Percentiles rank a stretch among this genome's conserved stretches.
Evolutionary conservation across 202 grass and related monocot species (phyloP).

Genomic region (Tripidium arundinaceum): DNA sequence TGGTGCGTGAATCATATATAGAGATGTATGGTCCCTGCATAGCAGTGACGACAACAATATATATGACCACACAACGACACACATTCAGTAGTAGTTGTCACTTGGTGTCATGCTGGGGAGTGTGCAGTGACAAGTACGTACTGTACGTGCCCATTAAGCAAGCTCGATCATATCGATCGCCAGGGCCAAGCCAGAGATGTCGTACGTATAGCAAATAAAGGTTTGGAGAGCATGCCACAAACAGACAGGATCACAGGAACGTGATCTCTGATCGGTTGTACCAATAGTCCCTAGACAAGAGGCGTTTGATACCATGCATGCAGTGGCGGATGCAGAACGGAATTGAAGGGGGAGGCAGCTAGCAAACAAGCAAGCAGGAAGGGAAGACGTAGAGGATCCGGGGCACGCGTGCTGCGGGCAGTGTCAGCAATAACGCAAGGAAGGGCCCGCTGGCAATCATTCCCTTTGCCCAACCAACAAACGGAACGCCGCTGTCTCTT

Average conservation of each 20-base stretch:
- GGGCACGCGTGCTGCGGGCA: constrained; percentile 42
- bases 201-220: background rate
- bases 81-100: background rate
- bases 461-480: constrained; percentile 40
- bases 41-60: background rate
- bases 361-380: background rate
- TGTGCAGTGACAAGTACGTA: background rate
- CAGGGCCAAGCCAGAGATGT: background rate
- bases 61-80: background rate
- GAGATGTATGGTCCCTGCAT: background rate
- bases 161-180: background rate
- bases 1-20: background rate
- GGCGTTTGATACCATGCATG: background rate
- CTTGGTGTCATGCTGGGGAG: background rate
- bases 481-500: constrained; percentile 28
- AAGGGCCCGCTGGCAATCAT: constrained; percentile 29
- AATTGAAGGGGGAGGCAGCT: no score
- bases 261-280: background rate
- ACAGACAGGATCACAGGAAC: background rate
- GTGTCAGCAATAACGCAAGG: constrained; percentile 33
- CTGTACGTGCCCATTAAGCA: background rate
- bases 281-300: background rate
- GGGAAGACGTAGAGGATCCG: constrained; percentile 25
- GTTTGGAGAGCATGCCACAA: constrained; percentile 4
- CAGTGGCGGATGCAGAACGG: no score